A percentile compares a stretch with the other conserved stretches of the same genome.
phyloP scores from a whole-genome alignment of 495 filamentous ascomycete genomes.

The Penicillium nucicola region DNA sequence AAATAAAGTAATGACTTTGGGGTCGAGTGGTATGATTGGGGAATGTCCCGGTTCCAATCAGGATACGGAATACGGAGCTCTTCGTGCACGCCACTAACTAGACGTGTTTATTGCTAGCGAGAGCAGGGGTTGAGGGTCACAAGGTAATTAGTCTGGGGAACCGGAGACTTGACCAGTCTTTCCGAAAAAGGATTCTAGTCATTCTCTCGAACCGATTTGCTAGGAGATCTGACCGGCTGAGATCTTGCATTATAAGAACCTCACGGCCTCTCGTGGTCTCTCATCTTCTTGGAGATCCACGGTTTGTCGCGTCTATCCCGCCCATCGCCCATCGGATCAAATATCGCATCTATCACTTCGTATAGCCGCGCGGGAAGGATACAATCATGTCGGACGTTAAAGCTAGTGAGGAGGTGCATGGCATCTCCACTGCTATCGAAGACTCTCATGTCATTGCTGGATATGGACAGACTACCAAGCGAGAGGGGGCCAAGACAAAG shows the following conservation, averaged over 20 bases:
- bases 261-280: conserved; percentile 10
- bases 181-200: conserved; percentile 1
- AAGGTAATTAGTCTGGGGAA: conserved; percentile 17
- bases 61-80: conserved; percentile 29
- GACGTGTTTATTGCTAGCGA: conserved; percentile 8
- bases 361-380: not conserved
- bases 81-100: conserved; percentile 17
- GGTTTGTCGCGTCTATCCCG: conserved; percentile 1
- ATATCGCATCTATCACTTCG: not conserved
- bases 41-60: conserved; percentile 20
- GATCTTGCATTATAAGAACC: conserved; percentile 21
- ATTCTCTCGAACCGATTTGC: conserved; percentile 2
- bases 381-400: conserved; percentile 20
- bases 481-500: conserved; percentile 42
- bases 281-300: conserved; percentile 1
- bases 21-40: conserved; percentile 15
- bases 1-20: not conserved
- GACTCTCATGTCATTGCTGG: conserved; percentile 27
- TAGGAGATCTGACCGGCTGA: not conserved
- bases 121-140: conserved; percentile 14
- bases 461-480: conserved; percentile 33
- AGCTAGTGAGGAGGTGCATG: conserved; percentile 18
- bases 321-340: not conserved
- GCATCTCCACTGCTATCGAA: conserved; percentile 16
- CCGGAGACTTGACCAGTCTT: conserved; percentile 10